Evolutionary conservation across 169 alveolate genomes (phyloP).

Genomic region (Cytauxzoon felis): DNA sequence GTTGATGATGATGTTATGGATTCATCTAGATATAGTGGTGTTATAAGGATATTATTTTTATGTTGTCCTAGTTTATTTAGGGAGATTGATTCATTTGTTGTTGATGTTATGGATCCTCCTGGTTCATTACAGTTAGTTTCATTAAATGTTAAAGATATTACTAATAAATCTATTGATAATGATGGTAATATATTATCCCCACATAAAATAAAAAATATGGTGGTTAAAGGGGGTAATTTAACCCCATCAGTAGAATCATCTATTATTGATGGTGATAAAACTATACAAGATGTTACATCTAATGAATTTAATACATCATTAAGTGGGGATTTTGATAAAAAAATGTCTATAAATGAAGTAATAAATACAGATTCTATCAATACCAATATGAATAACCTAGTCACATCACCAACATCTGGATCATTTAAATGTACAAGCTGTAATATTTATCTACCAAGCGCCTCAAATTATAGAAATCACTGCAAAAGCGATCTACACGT

Average conservation of each 20-base stretch:
- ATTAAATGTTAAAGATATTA: slow-evolving; percentile 52
- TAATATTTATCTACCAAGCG: slow-evolving; percentile 56
- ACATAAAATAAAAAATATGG: background rate
- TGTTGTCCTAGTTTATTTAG: slow-evolving; percentile 51
- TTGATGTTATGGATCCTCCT: slow-evolving; percentile 46
- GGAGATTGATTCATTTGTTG: slow-evolving; percentile 30
- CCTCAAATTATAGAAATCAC: slow-evolving; percentile 63
- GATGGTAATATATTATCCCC: too few species aligned
- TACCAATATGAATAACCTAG: background rate
- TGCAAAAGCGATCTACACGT: slow-evolving; percentile 79
- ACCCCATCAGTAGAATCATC: background rate
- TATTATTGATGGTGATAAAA: background rate
- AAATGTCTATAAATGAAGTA: background rate
- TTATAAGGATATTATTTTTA: slow-evolving; percentile 16
- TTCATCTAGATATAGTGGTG: too few species aligned
- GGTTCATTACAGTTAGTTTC: slow-evolving; percentile 57
- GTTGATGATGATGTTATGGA: too few species aligned
- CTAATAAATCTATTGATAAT: slow-evolving; percentile 13
- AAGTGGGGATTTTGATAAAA: background rate
- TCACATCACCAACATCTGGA: too few species aligned
- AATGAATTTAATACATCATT: too few species aligned
- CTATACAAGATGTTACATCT: background rate
- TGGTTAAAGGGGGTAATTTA: background rate
- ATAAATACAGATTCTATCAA: background rate
- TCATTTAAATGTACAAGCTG: slow-evolving; percentile 74